phyloP scores from a whole-genome alignment of 805 yeast species.

The Ogataea trehaloabstinens region DNA sequence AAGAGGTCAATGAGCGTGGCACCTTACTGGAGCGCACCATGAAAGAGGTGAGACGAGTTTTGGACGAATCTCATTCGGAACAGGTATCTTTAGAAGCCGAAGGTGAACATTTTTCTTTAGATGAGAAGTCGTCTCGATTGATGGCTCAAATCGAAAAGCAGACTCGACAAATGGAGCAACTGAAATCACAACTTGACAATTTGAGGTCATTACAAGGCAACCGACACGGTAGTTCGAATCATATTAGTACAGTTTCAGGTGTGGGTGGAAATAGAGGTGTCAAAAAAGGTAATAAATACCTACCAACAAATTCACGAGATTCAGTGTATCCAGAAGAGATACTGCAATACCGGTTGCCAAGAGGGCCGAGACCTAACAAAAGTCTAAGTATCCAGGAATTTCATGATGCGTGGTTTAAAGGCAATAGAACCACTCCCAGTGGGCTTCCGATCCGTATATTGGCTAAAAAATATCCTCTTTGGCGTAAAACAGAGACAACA shows the following conservation, averaged over 20 bases:
- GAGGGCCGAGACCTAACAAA: slow-evolving; percentile 14
- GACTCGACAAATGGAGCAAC: no score
- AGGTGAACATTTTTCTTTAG: no score
- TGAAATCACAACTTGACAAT: no score
- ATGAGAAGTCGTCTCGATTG: no score
- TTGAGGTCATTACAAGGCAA: no score
- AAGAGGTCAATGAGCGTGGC: slow-evolving; percentile 1
- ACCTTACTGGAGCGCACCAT: slow-evolving; percentile 1
- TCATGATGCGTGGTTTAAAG: slow-evolving; percentile 17
- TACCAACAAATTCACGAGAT: no score
- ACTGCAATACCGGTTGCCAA: slow-evolving; percentile 13
- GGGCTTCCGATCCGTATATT: slow-evolving; percentile 8
- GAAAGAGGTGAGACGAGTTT: slow-evolving; percentile 4
- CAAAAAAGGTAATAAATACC: no score
- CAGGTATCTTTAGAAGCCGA: no score
- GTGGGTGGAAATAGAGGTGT: no score
- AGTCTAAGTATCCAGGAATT: slow-evolving; percentile 12
- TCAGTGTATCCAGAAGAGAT: slow-evolving; percentile 10
- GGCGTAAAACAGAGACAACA: slow-evolving; percentile 17
- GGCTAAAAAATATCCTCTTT: slow-evolving; percentile 11
- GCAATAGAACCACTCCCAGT: slow-evolving; percentile 11
- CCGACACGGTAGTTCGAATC: no score
- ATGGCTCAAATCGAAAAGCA: no score
- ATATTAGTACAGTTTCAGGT: no score
- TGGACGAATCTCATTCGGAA: slow-evolving; percentile 2